Evolutionary conservation across 164 flowering plant species (phyloP).

Genomic region (Houttuynia cordata): DNA sequence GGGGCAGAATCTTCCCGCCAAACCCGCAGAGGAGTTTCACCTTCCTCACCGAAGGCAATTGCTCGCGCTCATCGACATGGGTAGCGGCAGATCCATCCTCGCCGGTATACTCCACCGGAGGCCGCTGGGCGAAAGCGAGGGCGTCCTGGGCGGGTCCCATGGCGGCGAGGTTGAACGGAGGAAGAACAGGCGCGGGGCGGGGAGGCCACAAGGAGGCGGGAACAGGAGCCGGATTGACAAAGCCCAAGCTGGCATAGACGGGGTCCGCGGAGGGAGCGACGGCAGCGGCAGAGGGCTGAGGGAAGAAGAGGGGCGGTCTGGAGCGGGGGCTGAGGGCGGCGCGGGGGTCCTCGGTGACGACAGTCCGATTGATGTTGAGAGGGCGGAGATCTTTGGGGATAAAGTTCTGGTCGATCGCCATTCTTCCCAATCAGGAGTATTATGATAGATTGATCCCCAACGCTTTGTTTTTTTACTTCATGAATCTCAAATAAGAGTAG

Average conservation of each 20-base stretch:
- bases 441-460: too few relatives aligned
- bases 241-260: slow-evolving; percentile 23
- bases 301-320: slow-evolving; percentile 25
- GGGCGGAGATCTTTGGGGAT: slow-evolving; percentile 54
- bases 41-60: slow-evolving; percentile 37
- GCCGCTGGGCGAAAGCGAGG: slow-evolving; percentile 5
- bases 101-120: slow-evolving; percentile 6
- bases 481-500: too few relatives aligned
- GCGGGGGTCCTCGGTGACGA: slow-evolving; percentile 38
- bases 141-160: neutral
- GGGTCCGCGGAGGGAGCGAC: slow-evolving; percentile 16
- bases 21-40: slow-evolving; percentile 71
- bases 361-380: slow-evolving; percentile 35
- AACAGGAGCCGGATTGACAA: slow-evolving; percentile 15
- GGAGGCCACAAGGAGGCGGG: neutral
- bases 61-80: slow-evolving; percentile 43
- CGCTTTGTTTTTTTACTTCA: too few relatives aligned
- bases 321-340: slow-evolving; percentile 24
- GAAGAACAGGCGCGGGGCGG: slow-evolving; percentile 1
- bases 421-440: neutral
- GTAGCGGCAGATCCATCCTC: slow-evolving; percentile 32
- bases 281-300: slow-evolving; percentile 18
- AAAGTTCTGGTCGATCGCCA: slow-evolving; percentile 63
- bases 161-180: neutral
- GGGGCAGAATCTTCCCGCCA: slow-evolving; percentile 85